Conservation (phyloP, 176 grass and related monocot genomes). For the Puya raimondii region DNA sequence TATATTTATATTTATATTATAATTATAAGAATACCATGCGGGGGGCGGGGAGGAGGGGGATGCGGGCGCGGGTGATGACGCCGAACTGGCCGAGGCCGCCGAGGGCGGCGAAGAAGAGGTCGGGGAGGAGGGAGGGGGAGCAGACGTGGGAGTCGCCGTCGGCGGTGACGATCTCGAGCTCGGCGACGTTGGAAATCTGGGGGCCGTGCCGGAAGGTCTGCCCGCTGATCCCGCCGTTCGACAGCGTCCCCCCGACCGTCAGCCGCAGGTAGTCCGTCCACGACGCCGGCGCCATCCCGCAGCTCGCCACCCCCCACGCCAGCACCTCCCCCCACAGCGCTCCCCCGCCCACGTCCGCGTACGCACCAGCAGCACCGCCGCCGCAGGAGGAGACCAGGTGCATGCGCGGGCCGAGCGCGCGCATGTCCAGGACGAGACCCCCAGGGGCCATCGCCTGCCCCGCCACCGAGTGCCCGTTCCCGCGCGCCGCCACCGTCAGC, state of each 20-base stretch:
- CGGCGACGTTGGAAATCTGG: constrained; percentile 75
- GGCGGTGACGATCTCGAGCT: constrained; percentile 68
- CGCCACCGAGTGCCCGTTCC: constrained; percentile 81
- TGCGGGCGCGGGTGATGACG: constrained; percentile 76
- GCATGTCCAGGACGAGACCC: constrained; percentile 90
- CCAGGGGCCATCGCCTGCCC: constrained; percentile 68
- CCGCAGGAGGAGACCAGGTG: constrained; percentile 13
- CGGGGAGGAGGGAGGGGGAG: constrained; percentile 30
- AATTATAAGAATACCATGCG: constrained; percentile 20
- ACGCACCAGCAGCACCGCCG: constrained; percentile 4
- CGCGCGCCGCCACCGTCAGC: constrained; percentile 69
- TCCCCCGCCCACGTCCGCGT: constrained; percentile 62
- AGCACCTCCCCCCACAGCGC: constrained; percentile 94
- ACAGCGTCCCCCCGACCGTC: constrained; percentile 94
- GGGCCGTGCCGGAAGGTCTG: constrained; percentile 79
- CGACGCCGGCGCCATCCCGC: constrained; percentile 52
- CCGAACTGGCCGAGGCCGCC: constrained; percentile 97
- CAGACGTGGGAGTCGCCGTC: constrained; percentile 51
- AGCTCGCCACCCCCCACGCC: constrained; percentile 49
- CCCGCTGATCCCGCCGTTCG: constrained; percentile 83
- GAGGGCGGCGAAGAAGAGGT: constrained; percentile 83
- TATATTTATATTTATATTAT: background rate
- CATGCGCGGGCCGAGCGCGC: constrained; percentile 29
- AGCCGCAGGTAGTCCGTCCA: constrained; percentile 95
- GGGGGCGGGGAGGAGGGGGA: constrained; percentile 56